phyloP scores from a whole-genome alignment of 345 rosid species.

The Raphanus sativus region DNA sequence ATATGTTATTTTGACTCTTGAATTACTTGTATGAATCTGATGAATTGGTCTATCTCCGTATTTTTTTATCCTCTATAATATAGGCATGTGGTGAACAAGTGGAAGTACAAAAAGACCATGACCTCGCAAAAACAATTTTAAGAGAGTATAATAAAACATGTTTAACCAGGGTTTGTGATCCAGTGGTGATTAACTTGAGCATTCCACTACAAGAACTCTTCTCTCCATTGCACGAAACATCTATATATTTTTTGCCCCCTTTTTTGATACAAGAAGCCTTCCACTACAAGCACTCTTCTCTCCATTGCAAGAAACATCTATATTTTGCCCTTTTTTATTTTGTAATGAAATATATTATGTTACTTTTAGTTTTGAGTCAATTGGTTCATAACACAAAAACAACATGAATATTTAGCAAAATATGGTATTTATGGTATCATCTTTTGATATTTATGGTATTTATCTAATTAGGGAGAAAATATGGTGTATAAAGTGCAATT shows the following conservation, averaged over 20 bases:
- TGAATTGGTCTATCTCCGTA: neutral
- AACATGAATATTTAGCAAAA: no score
- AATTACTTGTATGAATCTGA: slow-evolving; percentile 4
- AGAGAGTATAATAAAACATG: neutral
- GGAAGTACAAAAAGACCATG: neutral
- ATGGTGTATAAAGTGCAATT: no score
- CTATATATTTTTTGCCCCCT: no score
- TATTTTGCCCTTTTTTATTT: slow-evolving; percentile 20
- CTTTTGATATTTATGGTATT: no score
- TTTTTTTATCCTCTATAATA: neutral
- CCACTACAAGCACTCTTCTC: slow-evolving; percentile 14
- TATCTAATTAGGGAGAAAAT: no score
- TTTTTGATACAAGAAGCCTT: no score
- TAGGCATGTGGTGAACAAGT: neutral
- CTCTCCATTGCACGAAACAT: no score
- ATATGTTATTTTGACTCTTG: neutral
- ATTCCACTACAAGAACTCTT: no score
- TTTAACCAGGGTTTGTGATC: no score
- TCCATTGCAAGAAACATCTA: slow-evolving; percentile 21
- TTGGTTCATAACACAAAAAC: no score
- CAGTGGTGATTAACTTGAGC: no score
- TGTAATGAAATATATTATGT: slow-evolving; percentile 1
- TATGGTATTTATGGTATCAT: no score
- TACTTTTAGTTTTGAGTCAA: neutral
- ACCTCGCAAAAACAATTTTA: neutral